A percentile compares a stretch with the other conserved stretches of the same genome.
Conservation (phyloP, 1,284 basidiomycete genomes). For the Tilletia setariae region DNA sequence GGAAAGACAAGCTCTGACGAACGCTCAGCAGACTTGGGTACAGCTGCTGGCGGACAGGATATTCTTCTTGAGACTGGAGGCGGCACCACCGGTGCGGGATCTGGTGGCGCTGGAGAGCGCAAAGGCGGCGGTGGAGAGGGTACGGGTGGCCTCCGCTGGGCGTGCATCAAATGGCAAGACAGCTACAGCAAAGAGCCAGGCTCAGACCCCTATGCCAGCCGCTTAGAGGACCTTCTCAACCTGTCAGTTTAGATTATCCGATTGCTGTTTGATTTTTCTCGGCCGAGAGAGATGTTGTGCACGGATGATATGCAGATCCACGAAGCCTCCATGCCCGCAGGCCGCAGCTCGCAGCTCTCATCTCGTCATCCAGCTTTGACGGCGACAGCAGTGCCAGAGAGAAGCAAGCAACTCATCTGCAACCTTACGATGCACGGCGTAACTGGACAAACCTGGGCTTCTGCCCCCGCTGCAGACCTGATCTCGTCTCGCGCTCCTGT, state of each 20-base stretch:
- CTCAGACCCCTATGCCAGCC: too few relatives aligned
- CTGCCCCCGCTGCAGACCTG: conserved; percentile 23
- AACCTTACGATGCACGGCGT: background rate
- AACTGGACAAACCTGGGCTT: conserved; percentile 25
- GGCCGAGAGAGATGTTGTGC: background rate
- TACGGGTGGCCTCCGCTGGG: background rate
- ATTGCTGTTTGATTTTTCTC: too few relatives aligned
- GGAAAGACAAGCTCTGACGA: background rate
- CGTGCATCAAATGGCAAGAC: too few relatives aligned
- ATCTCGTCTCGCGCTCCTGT: conserved; percentile 17
- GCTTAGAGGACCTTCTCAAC: too few relatives aligned
- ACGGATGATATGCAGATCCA: background rate
- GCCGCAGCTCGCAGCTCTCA: background rate
- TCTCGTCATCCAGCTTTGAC: background rate
- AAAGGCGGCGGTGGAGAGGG: background rate
- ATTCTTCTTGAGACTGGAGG: background rate
- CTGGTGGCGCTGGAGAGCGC: background rate
- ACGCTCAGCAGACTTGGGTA: background rate
- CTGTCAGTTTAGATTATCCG: too few relatives aligned
- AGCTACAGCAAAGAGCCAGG: too few relatives aligned
- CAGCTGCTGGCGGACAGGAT: background rate
- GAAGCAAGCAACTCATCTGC: background rate
- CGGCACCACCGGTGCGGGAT: background rate
- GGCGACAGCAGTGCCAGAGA: too few relatives aligned
- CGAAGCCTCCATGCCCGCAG: background rate